Percentiles rank a stretch among this genome's conserved stretches.
Evolutionary conservation across 805 yeast genomes (phyloP).

Genomic region (Barnettozyma sucrosica): DNA sequence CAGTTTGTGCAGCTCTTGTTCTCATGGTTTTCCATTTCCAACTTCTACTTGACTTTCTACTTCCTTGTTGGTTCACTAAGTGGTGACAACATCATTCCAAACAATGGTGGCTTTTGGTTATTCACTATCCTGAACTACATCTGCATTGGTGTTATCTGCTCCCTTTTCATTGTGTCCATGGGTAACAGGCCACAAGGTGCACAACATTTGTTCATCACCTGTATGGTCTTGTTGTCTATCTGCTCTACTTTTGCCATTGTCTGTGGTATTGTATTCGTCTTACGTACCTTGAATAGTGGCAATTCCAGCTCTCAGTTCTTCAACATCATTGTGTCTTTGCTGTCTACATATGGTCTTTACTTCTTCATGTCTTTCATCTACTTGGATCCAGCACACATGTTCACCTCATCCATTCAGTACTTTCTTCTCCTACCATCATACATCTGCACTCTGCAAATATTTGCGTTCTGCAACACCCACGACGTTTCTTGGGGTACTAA

Average conservation of each 20-base stretch:
- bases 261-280: constrained; percentile 79
- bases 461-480: constrained; percentile 96
- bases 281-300: constrained; percentile 39
- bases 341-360: constrained; percentile 90
- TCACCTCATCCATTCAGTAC: constrained; percentile 84
- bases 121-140: constrained; percentile 84
- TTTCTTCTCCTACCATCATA: constrained; percentile 86
- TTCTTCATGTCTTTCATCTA: constrained; percentile 75
- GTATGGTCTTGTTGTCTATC: constrained; percentile 66
- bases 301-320: constrained; percentile 47
- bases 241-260: constrained; percentile 78
- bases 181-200: constrained; percentile 99
- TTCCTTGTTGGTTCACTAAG: constrained; percentile 85
- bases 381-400: constrained; percentile 93
- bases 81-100: constrained; percentile 42
- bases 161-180: constrained; percentile 89
- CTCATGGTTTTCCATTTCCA: constrained; percentile 88
- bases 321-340: constrained; percentile 75
- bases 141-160: constrained; percentile 73
- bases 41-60: constrained; percentile 88
- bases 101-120: constrained; percentile 73
- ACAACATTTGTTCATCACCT: constrained; percentile 61
- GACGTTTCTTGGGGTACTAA: constrained; percentile 99
- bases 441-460: constrained; percentile 87
- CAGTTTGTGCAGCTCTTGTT: constrained; percentile 76